Evolutionary conservation across 208 protist genomes (phyloP), one percentile per base, ranked within the genome.

Genomic region (Trypanosoma theileri): DNA sequence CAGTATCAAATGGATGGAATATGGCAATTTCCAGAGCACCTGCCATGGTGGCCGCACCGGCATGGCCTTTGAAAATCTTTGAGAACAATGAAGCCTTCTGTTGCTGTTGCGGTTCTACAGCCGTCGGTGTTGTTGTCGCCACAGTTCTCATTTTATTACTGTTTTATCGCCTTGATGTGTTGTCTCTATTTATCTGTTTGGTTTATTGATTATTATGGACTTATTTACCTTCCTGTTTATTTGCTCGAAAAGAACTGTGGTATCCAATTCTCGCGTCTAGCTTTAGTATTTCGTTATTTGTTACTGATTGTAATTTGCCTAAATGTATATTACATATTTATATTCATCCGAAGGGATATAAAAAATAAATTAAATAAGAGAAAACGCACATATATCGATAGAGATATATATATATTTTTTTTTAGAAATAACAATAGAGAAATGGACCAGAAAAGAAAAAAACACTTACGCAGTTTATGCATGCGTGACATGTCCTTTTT

Each of bases 1-100:
- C 81, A 16, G 92, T 96, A 71, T 96, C 92, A 61, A 96, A 92
- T 12, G 92, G 92, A 65, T 95, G 88, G 66, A 96, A 96, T 52
- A 96, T 81, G 65, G 69, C 77, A 60, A 96, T 91, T 70, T 96
- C 92, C 4, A 93, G 73, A 13, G 93, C 71, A 42, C 92, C 89
- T 8, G 91, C 91, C 41, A 64, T 68, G 19, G 85, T 89, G 10
- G 88, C 88, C 2, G 85, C 88, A 22, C 77, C 78, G 59, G 82
- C 87, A 58, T 89, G 86, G 57, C 81, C 76, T 41, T 71, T 73
- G 10, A 77, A 50, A 40, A 90, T 71, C 14, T 73, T 72, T 53
- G 81, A 71, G n/a, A 71, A 13, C 56, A 88, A 79, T 48, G 69
- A 77, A 59, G 68, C 69, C n/a, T 80, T 53, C 46, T 75, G n/a